Conservation (phyloP, 1,284 basidiomycete species). For the Trametes hirsuta region DNA sequence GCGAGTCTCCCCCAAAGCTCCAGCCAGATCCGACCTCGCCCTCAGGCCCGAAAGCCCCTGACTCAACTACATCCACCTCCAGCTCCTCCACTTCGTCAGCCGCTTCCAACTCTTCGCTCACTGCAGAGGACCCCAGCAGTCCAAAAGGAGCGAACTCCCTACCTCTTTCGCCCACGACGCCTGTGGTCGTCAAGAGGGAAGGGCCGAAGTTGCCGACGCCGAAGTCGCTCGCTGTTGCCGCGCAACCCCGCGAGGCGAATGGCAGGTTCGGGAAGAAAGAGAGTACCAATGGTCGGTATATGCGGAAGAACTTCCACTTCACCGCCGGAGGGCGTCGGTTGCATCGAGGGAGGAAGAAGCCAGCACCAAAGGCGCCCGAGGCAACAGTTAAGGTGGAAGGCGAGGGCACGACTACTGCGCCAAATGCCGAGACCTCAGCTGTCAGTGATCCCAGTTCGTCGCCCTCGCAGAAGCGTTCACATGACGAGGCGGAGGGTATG, state of each 20-base stretch:
- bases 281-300: conserved; percentile 52
- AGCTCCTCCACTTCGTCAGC: conserved; percentile 1
- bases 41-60: conserved; percentile 17
- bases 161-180: neutral
- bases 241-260: conserved; percentile 52
- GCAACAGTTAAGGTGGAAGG: conserved; percentile 15
- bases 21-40: conserved; percentile 3
- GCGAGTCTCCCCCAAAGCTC: conserved; percentile 31
- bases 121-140: conserved; percentile 1
- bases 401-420: neutral
- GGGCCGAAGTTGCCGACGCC: conserved; percentile 38
- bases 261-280: conserved; percentile 55
- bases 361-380: conserved; percentile 43
- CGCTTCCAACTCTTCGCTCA: conserved; percentile 13
- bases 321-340: conserved; percentile 26
- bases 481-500: neutral
- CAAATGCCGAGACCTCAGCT: neutral
- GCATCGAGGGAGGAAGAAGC: conserved; percentile 44
- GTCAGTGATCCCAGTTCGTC: neutral
- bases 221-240: conserved; percentile 50
- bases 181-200: conserved; percentile 25
- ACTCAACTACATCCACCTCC: conserved; percentile 26
- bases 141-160: conserved; percentile 3
- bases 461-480: conserved; percentile 8
- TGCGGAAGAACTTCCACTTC: conserved; percentile 41